Evolutionary conservation across 2,329 filamentous ascomycete species (phyloP).

Genomic region (Pezicula carpinea): DNA sequence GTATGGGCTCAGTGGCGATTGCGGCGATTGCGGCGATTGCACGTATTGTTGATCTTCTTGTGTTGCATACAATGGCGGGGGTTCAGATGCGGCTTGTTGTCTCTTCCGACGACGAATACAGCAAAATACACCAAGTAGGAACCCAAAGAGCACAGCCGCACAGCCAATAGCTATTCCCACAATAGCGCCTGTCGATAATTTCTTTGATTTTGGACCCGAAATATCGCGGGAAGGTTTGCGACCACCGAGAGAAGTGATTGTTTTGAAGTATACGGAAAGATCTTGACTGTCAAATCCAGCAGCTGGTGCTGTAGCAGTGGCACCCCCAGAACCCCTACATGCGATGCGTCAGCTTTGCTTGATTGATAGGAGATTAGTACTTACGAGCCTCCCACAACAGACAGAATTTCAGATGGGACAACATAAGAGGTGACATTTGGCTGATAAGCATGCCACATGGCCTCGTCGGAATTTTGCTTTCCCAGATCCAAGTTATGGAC

Average conservation of each 20-base stretch:
- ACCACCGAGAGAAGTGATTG: constrained; percentile 38
- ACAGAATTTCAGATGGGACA: constrained; percentile 47
- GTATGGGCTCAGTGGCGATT: not conserved
- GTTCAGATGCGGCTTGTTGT: not conserved
- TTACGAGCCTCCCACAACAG: constrained; percentile 43
- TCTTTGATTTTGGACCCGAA: constrained; percentile 1
- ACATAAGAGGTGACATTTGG: constrained; percentile 45
- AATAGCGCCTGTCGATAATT: constrained; percentile 35
- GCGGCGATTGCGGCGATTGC: not conserved
- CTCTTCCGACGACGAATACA: constrained; percentile 24
- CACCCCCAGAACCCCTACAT: constrained; percentile 41
- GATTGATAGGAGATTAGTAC: constrained; percentile 1
- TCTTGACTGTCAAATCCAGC: constrained; percentile 46
- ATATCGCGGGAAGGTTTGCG: constrained; percentile 47
- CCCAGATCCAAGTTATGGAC: constrained; percentile 53
- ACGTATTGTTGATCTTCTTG: not conserved
- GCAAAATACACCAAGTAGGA: constrained; percentile 26
- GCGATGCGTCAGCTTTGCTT: constrained; percentile 2
- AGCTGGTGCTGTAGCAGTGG: constrained; percentile 46
- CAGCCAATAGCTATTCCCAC: constrained; percentile 39
- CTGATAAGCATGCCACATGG: constrained; percentile 46
- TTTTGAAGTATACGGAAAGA: constrained; percentile 49
- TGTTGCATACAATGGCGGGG: not conserved
- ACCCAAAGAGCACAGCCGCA: constrained; percentile 24
- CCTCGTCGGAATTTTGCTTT: constrained; percentile 40